Percentiles rank a stretch among this genome's conserved stretches.
phyloP scores from a whole-genome alignment of 129 eudicot genomes.

The Smallanthus sonchifolius region DNA sequence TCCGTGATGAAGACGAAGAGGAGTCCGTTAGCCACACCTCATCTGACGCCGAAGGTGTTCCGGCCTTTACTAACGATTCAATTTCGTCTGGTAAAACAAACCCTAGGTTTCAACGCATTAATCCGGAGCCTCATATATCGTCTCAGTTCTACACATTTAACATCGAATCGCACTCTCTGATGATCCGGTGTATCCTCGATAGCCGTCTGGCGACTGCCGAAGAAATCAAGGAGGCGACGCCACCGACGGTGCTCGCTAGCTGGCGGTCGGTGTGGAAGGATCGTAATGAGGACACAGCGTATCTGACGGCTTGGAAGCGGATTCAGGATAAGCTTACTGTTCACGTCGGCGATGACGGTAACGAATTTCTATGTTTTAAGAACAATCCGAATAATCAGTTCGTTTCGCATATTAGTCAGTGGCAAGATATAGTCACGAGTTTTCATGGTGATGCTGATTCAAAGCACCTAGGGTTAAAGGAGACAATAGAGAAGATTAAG shows the following conservation, averaged over 20 bases:
- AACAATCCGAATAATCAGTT: constrained; percentile 53
- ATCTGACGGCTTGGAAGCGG: constrained; percentile 86
- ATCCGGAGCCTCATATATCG: constrained; percentile 73
- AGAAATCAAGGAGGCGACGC: constrained; percentile 64
- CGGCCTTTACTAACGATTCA: not conserved
- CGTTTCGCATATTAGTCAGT: constrained; percentile 71
- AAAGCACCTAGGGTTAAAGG: constrained; percentile 18
- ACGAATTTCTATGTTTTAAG: constrained; percentile 61
- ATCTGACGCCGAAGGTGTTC: not conserved
- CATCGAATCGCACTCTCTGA: constrained; percentile 57
- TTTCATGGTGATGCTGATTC: not conserved
- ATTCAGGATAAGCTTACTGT: constrained; percentile 80
- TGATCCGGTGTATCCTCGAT: constrained; percentile 54
- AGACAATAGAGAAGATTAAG: constrained; percentile 2
- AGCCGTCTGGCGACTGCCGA: constrained; percentile 60
- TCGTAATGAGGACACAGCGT: constrained; percentile 82
- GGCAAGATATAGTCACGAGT: constrained; percentile 50
- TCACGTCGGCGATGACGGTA: constrained; percentile 32
- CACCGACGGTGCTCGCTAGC: constrained; percentile 53
- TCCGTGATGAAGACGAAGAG: not conserved
- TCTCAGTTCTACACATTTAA: constrained; percentile 80
- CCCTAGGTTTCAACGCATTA: constrained; percentile 19
- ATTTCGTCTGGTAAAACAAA: not conserved
- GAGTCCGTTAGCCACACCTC: not conserved
- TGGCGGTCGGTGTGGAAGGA: constrained; percentile 98